phyloP scores from a whole-genome alignment of 179 eudicot genomes.

The Corrigiola litoralis region DNA sequence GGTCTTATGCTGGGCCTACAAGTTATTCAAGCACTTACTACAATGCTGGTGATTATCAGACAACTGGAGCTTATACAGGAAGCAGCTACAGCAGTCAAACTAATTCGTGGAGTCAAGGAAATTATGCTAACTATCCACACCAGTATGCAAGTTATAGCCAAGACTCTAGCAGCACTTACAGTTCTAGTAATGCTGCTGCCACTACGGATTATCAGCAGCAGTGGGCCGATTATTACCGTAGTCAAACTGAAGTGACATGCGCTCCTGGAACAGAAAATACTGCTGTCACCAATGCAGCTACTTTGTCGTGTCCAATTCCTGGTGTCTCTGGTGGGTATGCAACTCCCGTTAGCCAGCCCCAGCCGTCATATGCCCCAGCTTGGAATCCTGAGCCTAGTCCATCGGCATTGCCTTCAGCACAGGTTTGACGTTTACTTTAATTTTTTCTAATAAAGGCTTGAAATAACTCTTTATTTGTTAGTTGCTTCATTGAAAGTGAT shows the following conservation, averaged over 20 bases:
- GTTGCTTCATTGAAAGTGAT: background rate
- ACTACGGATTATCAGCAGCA: constrained; percentile 64
- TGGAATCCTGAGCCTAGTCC: constrained; percentile 67
- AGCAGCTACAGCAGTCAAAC: constrained; percentile 66
- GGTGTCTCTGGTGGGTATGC: constrained; percentile 51
- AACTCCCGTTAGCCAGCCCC: constrained; percentile 52
- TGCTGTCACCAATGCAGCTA: constrained; percentile 47
- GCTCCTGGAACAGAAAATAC: constrained; percentile 96
- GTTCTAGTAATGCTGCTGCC: constrained; percentile 50
- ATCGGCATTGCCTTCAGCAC: constrained; percentile 51
- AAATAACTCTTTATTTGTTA: background rate
- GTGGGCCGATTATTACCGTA: constrained; percentile 89
- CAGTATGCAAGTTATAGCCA: constrained; percentile 63
- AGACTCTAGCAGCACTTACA: constrained; percentile 63
- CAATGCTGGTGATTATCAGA: constrained; percentile 99
- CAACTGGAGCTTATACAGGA: constrained; percentile 82
- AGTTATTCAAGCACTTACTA: constrained; percentile 98
- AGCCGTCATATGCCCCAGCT: constrained; percentile 47
- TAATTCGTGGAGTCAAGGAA: constrained; percentile 76
- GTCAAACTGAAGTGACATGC: constrained; percentile 87
- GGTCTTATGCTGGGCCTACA: constrained; percentile 96
- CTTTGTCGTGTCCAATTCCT: constrained; percentile 49
- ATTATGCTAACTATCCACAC: constrained; percentile 54
- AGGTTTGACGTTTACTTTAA: constrained; percentile 52
- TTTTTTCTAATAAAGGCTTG: background rate